phyloP scores from a whole-genome alignment of 306 rosid species.

The Glycine tomentella region DNA sequence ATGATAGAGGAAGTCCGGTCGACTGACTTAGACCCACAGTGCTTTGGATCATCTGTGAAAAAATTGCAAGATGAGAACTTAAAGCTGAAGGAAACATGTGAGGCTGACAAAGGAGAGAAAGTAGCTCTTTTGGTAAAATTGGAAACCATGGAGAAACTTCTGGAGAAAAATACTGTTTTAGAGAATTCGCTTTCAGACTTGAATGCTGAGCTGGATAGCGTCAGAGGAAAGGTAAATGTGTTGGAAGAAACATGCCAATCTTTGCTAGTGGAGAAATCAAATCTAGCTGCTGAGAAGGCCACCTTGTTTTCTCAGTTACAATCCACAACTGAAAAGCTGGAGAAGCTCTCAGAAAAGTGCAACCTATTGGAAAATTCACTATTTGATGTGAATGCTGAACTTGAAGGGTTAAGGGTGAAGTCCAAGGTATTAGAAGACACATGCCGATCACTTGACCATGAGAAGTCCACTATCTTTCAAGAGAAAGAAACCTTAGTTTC shows the following conservation, averaged over 20 bases:
- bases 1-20: slow-evolving; percentile 74
- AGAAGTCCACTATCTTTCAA: slow-evolving; percentile 68
- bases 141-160: slow-evolving; percentile 74
- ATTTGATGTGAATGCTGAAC: slow-evolving; percentile 77
- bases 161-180: slow-evolving; percentile 77
- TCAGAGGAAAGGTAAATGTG: slow-evolving; percentile 66
- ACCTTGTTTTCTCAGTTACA: slow-evolving; percentile 77
- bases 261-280: slow-evolving; percentile 70
- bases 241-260: slow-evolving; percentile 76
- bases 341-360: slow-evolving; percentile 69
- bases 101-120: slow-evolving; percentile 66
- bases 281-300: slow-evolving; percentile 73
- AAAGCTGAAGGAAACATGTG: slow-evolving; percentile 68
- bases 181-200: slow-evolving; percentile 87
- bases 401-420: slow-evolving; percentile 74
- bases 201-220: slow-evolving; percentile 74
- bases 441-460: slow-evolving; percentile 63
- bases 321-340: slow-evolving; percentile 62
- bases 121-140: slow-evolving; percentile 71
- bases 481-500: slow-evolving; percentile 71
- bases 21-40: slow-evolving; percentile 69
- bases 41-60: slow-evolving; percentile 75
- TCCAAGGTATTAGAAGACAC: slow-evolving; percentile 69
- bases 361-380: slow-evolving; percentile 83
- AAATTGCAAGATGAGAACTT: slow-evolving; percentile 74